phyloP scores from a whole-genome alignment of 2,329 filamentous ascomycete genomes.

The Arthrobotrys conoides region DNA sequence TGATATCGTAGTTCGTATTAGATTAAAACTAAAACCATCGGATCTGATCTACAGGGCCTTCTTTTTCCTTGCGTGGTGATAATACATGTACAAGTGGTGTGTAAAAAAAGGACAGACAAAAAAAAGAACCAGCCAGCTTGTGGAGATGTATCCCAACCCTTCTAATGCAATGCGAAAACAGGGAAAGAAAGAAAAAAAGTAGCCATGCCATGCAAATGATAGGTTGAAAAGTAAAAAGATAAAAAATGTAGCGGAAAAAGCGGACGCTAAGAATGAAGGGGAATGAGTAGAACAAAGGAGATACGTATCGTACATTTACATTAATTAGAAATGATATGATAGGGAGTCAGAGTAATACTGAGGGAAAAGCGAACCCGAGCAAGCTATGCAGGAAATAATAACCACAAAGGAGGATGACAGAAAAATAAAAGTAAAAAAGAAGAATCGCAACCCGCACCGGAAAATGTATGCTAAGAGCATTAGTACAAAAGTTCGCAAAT shows the following conservation, averaged over 20 bases:
- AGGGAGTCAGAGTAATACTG: conserved; percentile 18
- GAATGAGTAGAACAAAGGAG: conserved; percentile 39
- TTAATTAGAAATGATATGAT: conserved; percentile 49
- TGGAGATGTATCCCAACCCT: conserved; percentile 56
- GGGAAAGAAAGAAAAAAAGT: conserved; percentile 17
- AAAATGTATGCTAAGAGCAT: conserved; percentile 49
- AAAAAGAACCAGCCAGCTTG: conserved; percentile 50
- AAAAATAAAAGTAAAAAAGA: not conserved
- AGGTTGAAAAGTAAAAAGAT: conserved; percentile 28
- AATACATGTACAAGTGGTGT: conserved; percentile 47
- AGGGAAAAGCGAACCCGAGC: conserved; percentile 45
- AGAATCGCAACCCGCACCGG: conserved; percentile 59
- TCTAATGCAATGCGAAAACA: conserved; percentile 56
- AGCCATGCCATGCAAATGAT: conserved; percentile 31
- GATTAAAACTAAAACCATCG: conserved; percentile 48
- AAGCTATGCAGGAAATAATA: conserved; percentile 55
- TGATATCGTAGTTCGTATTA: conserved; percentile 42
- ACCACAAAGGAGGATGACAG: conserved; percentile 13
- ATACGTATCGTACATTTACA: conserved; percentile 60
- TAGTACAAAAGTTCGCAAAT: conserved; percentile 36
- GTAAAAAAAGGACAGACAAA: conserved; percentile 32
- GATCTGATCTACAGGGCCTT: conserved; percentile 55
- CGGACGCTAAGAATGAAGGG: conserved; percentile 39
- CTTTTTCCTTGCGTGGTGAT: conserved; percentile 29
- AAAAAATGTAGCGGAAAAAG: conserved; percentile 6